A percentile compares a stretch with the other conserved stretches of the same genome.
These are phyloP conservation scores for Penicillium digitatum DNA, from an alignment of 2,329 filamentous ascomycete genomes.

Conservation along the genomic window DNA sequence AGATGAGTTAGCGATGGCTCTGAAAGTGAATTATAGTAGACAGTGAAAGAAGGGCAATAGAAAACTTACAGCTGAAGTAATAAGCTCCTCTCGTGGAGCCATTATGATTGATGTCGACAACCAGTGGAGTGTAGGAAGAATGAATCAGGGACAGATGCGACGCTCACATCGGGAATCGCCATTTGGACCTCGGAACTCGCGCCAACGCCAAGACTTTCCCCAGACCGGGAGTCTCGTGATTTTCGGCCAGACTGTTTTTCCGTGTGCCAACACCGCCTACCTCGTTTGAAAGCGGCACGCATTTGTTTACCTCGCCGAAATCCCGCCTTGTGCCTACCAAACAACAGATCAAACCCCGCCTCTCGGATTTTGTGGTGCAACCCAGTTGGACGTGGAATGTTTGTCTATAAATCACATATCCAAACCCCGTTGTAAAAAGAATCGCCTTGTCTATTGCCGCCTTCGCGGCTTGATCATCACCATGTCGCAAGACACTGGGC, in stretches of 20 bases:
- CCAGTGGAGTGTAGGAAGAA: slow-evolving; percentile 10
- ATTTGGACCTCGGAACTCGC: slow-evolving; percentile 39
- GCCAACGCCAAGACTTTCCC: slow-evolving; percentile 28
- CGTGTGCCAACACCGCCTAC: slow-evolving; percentile 30
- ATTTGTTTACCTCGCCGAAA: slow-evolving; percentile 37
- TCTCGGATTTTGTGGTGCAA: slow-evolving; percentile 13
- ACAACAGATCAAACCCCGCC: slow-evolving; percentile 18
- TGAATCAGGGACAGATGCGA: slow-evolving; percentile 14
- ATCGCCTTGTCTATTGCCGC: slow-evolving; percentile 16
- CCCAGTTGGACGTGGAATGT: neutral
- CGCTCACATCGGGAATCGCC: slow-evolving; percentile 26
- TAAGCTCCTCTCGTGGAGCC: slow-evolving; percentile 82
- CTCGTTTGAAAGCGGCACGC: slow-evolving; percentile 20
- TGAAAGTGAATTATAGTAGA: slow-evolving; percentile 26
- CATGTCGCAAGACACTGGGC: slow-evolving; percentile 83
- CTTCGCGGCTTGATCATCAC: slow-evolving; percentile 33
- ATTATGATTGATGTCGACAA: slow-evolving; percentile 52
- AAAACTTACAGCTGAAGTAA: slow-evolving; percentile 69
- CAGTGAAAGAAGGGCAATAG: slow-evolving; percentile 6
- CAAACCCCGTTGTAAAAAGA: neutral
- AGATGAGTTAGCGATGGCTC: slow-evolving; percentile 24
- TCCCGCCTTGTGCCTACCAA: slow-evolving; percentile 12
- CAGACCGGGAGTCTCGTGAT: slow-evolving; percentile 33
- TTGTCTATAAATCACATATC: slow-evolving; percentile 1
- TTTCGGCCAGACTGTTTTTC: slow-evolving; percentile 22